These are phyloP conservation scores for Bryoerythrophyllum caledonicum DNA, from an alignment of 225 moss, liverwort and hornwort species.

Conservation along the genomic window DNA sequence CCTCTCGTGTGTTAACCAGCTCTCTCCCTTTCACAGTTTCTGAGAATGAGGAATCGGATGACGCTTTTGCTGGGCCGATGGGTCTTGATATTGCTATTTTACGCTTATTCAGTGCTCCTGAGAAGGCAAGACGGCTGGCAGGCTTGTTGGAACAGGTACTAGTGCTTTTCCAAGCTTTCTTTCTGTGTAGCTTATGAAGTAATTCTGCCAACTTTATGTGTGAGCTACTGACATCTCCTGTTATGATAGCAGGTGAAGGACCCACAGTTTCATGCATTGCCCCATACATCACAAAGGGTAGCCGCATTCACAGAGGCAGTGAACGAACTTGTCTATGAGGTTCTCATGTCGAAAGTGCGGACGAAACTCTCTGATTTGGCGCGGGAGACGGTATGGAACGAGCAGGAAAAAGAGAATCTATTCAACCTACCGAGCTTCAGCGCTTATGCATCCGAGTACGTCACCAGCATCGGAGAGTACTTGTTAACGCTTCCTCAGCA, in stretches of 20 bases:
- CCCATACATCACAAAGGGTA: constrained; percentile 91
- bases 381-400: constrained; percentile 79
- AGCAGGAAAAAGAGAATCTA: constrained; percentile 82
- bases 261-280: constrained; percentile 93
- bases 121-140: constrained; percentile 73
- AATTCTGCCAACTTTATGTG: neutral
- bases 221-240: constrained; percentile 25
- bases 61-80: constrained; percentile 37
- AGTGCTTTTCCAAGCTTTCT: neutral
- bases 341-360: constrained; percentile 97
- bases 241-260: constrained; percentile 75
- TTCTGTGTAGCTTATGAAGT: neutral
- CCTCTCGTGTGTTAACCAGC: constrained; percentile 36
- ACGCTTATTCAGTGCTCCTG: constrained; percentile 72
- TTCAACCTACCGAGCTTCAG: constrained; percentile 91
- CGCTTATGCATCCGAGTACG: constrained; percentile 91
- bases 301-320: constrained; percentile 88
- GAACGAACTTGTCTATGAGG: constrained; percentile 97
- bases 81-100: constrained; percentile 77
- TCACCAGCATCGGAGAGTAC: constrained; percentile 96
- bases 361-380: constrained; percentile 85
- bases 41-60: constrained; percentile 50
- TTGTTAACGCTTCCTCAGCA: constrained; percentile 95
- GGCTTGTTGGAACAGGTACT: constrained; percentile 85
- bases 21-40: constrained; percentile 27